Conservation (phyloP, 352 stramenopile genomes). For the Aphanomyces astaci region DNA sequence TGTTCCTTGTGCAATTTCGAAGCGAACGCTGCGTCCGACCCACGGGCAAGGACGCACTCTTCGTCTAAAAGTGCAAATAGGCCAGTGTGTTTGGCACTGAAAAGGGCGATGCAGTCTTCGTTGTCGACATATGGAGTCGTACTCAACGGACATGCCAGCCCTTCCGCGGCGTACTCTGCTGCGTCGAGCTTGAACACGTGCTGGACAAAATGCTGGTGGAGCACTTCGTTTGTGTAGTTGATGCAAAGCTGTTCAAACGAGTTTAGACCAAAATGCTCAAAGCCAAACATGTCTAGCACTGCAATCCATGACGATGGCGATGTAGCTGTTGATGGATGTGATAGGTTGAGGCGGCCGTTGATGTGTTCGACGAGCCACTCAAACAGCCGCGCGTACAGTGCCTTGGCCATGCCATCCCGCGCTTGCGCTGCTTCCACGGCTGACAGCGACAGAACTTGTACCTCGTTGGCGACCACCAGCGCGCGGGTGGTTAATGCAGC, state of each 20-base stretch:
- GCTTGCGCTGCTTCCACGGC: conserved; percentile 75
- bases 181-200: conserved; percentile 86
- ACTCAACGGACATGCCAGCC: conserved; percentile 79
- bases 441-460: conserved; percentile 79
- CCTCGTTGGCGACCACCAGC: conserved; percentile 74
- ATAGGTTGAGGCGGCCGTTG: conserved; percentile 66
- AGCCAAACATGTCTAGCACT: conserved; percentile 90
- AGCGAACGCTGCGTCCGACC: conserved; percentile 69
- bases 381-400: conserved; percentile 85
- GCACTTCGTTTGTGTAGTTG: conserved; percentile 85
- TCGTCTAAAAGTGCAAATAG: conserved; percentile 84
- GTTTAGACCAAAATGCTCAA: conserved; percentile 87
- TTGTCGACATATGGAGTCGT: conserved; percentile 85
- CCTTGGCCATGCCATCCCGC: conserved; percentile 72
- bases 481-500: conserved; percentile 64
- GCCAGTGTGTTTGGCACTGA: conserved; percentile 80
- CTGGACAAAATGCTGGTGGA: conserved; percentile 85
- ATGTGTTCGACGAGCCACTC: conserved; percentile 85
- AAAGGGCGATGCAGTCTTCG: conserved; percentile 84
- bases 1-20: conserved; percentile 75
- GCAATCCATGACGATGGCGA: conserved; percentile 56
- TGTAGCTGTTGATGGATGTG: conserved; percentile 52
- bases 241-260: conserved; percentile 88
- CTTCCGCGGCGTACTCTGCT: conserved; percentile 73
- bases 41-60: conserved; percentile 80